phyloP scores from a whole-genome alignment of 176 grass and related monocot species.

The Elymus sibiricus region DNA sequence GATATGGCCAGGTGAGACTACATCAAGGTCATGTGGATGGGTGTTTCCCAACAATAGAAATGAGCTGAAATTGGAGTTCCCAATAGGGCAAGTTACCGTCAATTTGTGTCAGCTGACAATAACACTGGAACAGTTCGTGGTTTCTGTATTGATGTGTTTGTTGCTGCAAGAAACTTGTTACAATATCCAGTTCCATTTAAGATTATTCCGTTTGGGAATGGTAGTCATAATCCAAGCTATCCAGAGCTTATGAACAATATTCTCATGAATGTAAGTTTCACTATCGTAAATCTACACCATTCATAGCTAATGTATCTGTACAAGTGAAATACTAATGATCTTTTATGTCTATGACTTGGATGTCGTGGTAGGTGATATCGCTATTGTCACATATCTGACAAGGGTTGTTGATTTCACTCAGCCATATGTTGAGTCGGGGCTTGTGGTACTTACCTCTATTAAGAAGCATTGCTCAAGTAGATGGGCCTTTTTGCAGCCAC shows the following conservation, averaged over 20 bases:
- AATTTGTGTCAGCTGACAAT: too few relatives aligned
- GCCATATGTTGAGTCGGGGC: constrained; percentile 61
- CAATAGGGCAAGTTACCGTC: constrained; percentile 55
- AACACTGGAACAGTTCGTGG: too few relatives aligned
- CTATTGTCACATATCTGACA: constrained; percentile 67
- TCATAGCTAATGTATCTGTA: neutral
- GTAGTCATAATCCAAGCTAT: constrained; percentile 67
- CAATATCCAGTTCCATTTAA: too few relatives aligned
- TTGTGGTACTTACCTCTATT: constrained; percentile 65
- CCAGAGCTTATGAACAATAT: constrained; percentile 37
- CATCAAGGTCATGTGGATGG: constrained; percentile 65
- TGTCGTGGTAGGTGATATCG: constrained; percentile 63
- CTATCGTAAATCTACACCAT: constrained; percentile 16
- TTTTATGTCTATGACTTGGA: constrained; percentile 51
- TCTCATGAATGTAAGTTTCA: constrained; percentile 54
- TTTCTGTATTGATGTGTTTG: too few relatives aligned
- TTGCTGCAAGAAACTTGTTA: too few relatives aligned
- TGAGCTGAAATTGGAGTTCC: constrained; percentile 67
- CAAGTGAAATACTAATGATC: neutral
- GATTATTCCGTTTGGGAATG: constrained; percentile 60
- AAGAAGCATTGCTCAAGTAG: constrained; percentile 47
- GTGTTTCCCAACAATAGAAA: constrained; percentile 76
- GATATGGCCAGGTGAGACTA: constrained; percentile 78
- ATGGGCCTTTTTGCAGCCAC: constrained; percentile 78
- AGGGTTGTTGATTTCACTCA: constrained; percentile 84